Base-by-base conservation (phyloP, 1,284 basidiomycete species). In the Neolentinus lepideus region DNA sequence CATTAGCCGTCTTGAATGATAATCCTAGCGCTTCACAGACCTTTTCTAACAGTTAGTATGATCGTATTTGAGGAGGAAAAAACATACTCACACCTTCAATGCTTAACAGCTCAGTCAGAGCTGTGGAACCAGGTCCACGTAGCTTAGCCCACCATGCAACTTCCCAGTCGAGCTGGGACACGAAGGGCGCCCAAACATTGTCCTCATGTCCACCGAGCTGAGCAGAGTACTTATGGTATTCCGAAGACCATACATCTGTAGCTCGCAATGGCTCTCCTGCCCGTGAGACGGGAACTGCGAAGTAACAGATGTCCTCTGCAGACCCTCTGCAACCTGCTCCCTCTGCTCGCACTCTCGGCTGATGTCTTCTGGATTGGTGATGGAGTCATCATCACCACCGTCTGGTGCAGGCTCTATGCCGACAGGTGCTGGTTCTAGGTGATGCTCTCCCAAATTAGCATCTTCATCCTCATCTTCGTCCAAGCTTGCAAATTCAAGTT, bases 1-100 rank as follows among this genome's bases (percentile, higher is more conserved):
- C 48, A 21, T 24, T 16, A 2, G 10, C 35, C 19, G 24, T 35
- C 10, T 47, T 51, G 25, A 12, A 55, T 36, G 45, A 31, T 21
- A 55, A 47, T 6, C 46, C 25, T 4, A 55, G 54, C 16, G 24
- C 22, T 3, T 55, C 54, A 4, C 16, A 38, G 35, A 51, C 14
- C 50, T 51, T 25, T 19, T 21, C 45, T 9, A 47, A 25, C 9
- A 21, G 9, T 47, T 25, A 47, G 45, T n/a, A n/a, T n/a, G n/a
- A n/a, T n/a, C n/a, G n/a, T n/a, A n/a, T n/a, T n/a, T n/a, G n/a
- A n/a, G n/a, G n/a, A n/a, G n/a, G n/a, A n/a, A n/a, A n/a, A n/a
- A n/a, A n/a, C n/a, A n/a, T n/a, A n/a, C n/a, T n/a, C n/a, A n/a
- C n/a, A n/a, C n/a, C n/a, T n/a, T n/a, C n/a, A n/a, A n/a, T n/a